Evolutionary conservation across 352 stramenopile species (phyloP).

Genomic region (Globisporangium yorkense): DNA sequence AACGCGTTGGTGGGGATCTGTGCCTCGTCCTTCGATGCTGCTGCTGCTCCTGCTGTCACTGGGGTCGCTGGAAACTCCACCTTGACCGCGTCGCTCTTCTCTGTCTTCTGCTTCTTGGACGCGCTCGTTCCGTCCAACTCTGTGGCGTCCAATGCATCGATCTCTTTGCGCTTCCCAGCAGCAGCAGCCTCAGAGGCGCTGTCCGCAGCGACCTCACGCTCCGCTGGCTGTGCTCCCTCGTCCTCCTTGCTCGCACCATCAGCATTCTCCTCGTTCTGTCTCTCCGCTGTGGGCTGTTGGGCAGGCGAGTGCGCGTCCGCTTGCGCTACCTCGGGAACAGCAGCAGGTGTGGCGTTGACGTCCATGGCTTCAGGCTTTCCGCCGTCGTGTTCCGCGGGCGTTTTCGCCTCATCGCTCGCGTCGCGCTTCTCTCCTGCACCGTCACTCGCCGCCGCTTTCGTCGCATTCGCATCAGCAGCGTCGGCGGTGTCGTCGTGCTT

Average conservation of each 20-base stretch:
- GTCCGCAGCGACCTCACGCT: background rate
- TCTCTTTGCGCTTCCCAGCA: conserved; percentile 9
- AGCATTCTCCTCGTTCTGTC: background rate
- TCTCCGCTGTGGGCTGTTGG: background rate
- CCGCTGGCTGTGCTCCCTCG: background rate
- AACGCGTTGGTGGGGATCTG: background rate
- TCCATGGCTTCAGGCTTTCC: background rate
- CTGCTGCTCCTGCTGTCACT: background rate
- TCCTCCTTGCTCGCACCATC: background rate
- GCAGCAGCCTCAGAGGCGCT: background rate
- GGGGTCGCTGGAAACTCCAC: background rate
- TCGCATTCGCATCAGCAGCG: background rate
- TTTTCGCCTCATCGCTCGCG: background rate
- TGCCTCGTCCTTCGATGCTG: background rate
- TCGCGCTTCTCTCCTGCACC: background rate
- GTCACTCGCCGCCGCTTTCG: background rate
- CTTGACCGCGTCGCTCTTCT: conserved; percentile 3
- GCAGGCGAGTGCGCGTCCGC: background rate
- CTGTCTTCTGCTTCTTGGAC: conserved; percentile 10
- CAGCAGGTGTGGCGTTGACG: background rate
- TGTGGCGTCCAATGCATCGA: background rate
- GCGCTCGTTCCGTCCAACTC: background rate
- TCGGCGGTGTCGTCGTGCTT: background rate
- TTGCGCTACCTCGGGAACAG: background rate
- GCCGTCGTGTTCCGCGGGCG: background rate